Percentiles rank a stretch among this genome's conserved stretches.
Conservation (phyloP, 139 green algal genomes). For the Asterochloris erici region DNA sequence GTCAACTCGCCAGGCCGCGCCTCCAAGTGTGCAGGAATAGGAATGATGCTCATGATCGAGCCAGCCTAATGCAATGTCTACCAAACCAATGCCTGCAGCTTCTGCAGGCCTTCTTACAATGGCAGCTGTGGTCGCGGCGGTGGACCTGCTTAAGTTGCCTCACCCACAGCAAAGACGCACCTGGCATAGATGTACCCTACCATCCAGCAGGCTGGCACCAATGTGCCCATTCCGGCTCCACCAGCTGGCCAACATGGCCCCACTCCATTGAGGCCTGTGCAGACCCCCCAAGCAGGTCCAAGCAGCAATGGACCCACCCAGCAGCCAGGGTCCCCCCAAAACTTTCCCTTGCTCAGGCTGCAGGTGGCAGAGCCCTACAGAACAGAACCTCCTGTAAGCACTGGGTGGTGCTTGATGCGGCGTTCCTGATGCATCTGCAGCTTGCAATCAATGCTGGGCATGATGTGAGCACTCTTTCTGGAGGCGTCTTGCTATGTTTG, state of each 20-base stretch:
- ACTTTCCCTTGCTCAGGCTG: neutral
- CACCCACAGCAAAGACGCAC: too few species aligned
- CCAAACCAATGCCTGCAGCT: too few species aligned
- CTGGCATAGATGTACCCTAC: constrained; percentile 6
- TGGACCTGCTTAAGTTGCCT: too few species aligned
- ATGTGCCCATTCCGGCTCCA: too few species aligned
- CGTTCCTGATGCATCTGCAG: neutral
- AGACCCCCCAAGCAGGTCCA: neutral
- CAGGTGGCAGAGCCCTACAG: neutral
- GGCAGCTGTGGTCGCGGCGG: too few species aligned
- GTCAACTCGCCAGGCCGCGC: too few species aligned
- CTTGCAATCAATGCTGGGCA: neutral
- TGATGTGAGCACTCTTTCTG: neutral
- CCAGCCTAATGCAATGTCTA: too few species aligned
- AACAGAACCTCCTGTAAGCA: neutral
- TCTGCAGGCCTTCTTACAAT: too few species aligned
- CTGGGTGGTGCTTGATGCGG: neutral
- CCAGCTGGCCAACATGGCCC: neutral
- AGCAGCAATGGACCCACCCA: neutral
- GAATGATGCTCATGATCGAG: too few species aligned
- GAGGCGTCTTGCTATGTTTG: neutral
- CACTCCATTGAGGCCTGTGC: neutral
- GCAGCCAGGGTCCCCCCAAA: neutral
- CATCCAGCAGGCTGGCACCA: neutral
- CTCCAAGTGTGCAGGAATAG: too few species aligned